Conservation (phyloP, 257 asterid genomes). For the Jaltomata sinuosa region DNA sequence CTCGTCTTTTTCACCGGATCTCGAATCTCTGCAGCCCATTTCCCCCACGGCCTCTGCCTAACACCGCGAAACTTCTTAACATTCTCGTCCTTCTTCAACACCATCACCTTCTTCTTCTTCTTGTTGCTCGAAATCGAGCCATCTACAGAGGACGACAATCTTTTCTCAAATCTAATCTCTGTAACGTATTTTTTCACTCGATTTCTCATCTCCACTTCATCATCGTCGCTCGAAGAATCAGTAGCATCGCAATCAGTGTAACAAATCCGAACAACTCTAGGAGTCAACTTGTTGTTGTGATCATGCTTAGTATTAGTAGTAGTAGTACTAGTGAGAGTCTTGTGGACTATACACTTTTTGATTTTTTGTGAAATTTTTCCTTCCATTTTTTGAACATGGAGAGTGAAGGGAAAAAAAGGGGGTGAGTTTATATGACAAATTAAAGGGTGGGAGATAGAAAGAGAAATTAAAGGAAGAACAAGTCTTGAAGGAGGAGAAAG, state of each 20-base stretch:
- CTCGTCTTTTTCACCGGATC: constrained; percentile 42
- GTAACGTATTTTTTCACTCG: constrained; percentile 30
- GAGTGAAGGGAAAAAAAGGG: not conserved
- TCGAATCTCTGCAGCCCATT: constrained; percentile 84
- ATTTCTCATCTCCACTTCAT: not conserved
- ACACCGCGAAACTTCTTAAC: constrained; percentile 65
- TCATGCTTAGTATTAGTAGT: not conserved
- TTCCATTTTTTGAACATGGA: constrained; percentile 4
- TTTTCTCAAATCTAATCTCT: constrained; percentile 37
- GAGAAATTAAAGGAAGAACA: constrained; percentile 1
- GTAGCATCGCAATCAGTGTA: constrained; percentile 73
- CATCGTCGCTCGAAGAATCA: constrained; percentile 52
- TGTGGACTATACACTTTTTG: not conserved
- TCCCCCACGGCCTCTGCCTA: constrained; percentile 79
- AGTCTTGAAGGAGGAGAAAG: not conserved
- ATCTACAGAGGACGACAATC: not conserved
- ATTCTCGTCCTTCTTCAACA: not conserved
- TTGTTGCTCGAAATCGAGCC: not conserved
- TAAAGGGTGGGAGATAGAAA: not conserved
- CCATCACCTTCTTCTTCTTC: not conserved
- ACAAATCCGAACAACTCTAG: constrained; percentile 38
- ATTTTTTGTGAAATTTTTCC: not conserved
- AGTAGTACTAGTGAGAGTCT: not conserved
- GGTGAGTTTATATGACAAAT: not conserved
- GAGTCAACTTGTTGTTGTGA: not conserved